These are phyloP conservation scores for Xylariaceae sp. DNA, from an alignment of 2,329 filamentous ascomycete genomes.

Conservation along the genomic window DNA sequence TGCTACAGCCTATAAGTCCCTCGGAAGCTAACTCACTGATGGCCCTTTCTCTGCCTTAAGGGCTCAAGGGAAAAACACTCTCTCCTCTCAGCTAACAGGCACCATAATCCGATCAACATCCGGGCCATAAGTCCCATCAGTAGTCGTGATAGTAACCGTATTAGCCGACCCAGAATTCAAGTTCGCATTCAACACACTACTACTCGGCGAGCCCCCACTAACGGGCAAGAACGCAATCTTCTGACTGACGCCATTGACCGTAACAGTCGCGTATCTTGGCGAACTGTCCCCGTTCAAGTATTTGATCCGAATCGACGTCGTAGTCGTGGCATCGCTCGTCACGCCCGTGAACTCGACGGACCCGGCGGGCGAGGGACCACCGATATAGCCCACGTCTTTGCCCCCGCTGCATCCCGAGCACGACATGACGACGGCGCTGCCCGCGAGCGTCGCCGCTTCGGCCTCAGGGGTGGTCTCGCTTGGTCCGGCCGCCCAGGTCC, in stretches of 20 bases:
- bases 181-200: slow-evolving; percentile 44
- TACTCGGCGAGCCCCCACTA: slow-evolving; percentile 39
- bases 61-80: background rate
- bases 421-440: slow-evolving; percentile 41
- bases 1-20: too few species aligned
- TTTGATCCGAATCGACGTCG: slow-evolving; percentile 51
- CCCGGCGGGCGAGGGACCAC: slow-evolving; percentile 44
- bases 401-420: slow-evolving; percentile 51
- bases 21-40: too few species aligned
- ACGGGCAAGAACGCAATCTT: slow-evolving; percentile 53
- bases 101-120: slow-evolving; percentile 54
- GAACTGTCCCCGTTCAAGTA: slow-evolving; percentile 52
- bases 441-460: slow-evolving; percentile 43
- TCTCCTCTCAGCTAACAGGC: slow-evolving; percentile 28
- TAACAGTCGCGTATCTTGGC: slow-evolving; percentile 50
- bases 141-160: slow-evolving; percentile 41
- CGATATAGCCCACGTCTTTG: slow-evolving; percentile 51
- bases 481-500: slow-evolving; percentile 42
- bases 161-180: slow-evolving; percentile 45
- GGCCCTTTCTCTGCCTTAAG: slow-evolving; percentile 1
- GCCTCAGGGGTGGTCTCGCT: slow-evolving; percentile 48
- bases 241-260: slow-evolving; percentile 51
- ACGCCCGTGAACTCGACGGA: slow-evolving; percentile 46
- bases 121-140: slow-evolving; percentile 42
- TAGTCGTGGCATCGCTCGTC: slow-evolving; percentile 38